Evolutionary conservation across 805 yeast species (phyloP).

Genomic region (Diddensiella caesifluorescens): DNA sequence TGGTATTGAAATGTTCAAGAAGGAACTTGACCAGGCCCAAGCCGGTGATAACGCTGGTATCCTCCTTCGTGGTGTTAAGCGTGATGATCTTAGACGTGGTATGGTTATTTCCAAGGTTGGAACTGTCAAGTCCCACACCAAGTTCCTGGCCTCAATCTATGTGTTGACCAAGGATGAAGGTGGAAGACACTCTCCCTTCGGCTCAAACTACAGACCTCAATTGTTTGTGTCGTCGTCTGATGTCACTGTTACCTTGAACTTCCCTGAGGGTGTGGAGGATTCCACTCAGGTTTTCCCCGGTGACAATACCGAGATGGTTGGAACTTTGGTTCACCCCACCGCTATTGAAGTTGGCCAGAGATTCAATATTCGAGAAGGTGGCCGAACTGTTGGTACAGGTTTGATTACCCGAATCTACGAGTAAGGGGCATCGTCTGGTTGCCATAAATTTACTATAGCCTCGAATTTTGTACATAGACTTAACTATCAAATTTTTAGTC

Average conservation of each 20-base stretch:
- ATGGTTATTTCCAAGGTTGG: constrained; percentile 95
- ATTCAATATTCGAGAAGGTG: constrained; percentile 99
- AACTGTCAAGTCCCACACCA: constrained; percentile 85
- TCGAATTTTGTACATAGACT: too few relatives aligned
- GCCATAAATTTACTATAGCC: too few relatives aligned
- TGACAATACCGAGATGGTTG: constrained; percentile 95
- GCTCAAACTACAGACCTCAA: constrained; percentile 97
- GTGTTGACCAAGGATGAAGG: constrained; percentile 95
- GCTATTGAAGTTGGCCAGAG: constrained; percentile 96
- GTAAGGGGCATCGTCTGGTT: too few relatives aligned
- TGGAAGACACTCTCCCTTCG: constrained; percentile 98
- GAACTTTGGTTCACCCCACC: constrained; percentile 83
- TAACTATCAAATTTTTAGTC: too few relatives aligned
- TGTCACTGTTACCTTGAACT: constrained; percentile 82
- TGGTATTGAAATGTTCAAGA: constrained; percentile 99
- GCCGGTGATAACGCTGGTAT: constrained; percentile 99
- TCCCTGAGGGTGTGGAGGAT: constrained; percentile 84
- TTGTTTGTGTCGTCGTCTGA: constrained; percentile 94
- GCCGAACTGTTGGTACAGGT: constrained; percentile 99
- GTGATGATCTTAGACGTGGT: constrained; percentile 96
- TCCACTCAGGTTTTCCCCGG: constrained; percentile 94
- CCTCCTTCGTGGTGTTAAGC: constrained; percentile 94
- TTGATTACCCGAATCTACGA: constrained; percentile 87
- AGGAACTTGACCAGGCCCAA: constrained; percentile 94
- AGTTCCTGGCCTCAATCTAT: constrained; percentile 89